Evolutionary conservation across 192 early-diverging fungal species (phyloP).

Genomic region (Podila epicladia): DNA sequence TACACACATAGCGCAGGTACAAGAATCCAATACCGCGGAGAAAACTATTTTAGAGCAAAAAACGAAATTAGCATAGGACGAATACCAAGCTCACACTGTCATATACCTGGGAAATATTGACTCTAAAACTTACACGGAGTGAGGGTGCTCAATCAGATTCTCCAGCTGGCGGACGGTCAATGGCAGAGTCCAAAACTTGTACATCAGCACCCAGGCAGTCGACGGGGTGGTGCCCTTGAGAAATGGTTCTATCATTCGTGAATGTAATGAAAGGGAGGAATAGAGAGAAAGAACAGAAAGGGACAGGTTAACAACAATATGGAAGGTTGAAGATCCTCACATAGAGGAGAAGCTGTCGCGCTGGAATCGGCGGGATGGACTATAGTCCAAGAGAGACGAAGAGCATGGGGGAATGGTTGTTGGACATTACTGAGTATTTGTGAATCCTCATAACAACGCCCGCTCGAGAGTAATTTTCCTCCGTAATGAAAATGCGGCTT

Average conservation of each 20-base stretch:
- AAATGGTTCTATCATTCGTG: slow-evolving; percentile 70
- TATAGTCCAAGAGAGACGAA: neutral
- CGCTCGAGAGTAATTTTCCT: neutral
- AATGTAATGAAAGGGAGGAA: neutral
- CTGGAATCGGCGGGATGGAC: too few species aligned
- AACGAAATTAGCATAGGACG: neutral
- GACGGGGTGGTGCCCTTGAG: slow-evolving; percentile 80
- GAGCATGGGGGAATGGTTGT: neutral
- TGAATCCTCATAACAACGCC: neutral
- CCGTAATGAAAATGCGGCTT: neutral
- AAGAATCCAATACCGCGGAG: slow-evolving; percentile 83
- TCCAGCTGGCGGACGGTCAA: slow-evolving; percentile 83
- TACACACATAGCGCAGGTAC: slow-evolving; percentile 85
- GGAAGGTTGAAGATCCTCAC: too few species aligned
- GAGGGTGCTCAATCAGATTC: slow-evolving; percentile 75
- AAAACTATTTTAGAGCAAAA: slow-evolving; percentile 55
- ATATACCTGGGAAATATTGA: slow-evolving; percentile 8
- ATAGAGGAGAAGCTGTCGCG: too few species aligned
- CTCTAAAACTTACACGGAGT: slow-evolving; percentile 69
- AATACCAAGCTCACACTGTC: neutral
- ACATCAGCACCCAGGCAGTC: slow-evolving; percentile 86
- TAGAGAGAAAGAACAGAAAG: neutral
- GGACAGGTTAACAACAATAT: neutral
- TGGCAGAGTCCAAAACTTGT: slow-evolving; percentile 83
- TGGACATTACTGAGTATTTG: slow-evolving; percentile 1